phyloP scores from a whole-genome alignment of 73 alveolate genomes.

The Symbiodinium natans region DNA sequence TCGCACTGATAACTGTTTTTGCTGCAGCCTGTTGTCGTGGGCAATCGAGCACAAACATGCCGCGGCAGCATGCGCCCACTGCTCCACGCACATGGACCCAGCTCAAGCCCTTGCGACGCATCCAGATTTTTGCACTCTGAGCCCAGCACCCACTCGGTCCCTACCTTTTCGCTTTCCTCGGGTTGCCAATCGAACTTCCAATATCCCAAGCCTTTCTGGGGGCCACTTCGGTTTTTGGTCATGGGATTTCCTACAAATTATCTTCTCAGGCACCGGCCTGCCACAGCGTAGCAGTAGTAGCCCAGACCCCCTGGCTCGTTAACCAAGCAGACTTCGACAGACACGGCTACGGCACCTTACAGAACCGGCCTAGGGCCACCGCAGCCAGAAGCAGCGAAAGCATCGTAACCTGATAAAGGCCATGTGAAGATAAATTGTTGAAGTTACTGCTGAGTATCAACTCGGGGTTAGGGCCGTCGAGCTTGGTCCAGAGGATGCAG shows the following conservation, averaged over 20 bases:
- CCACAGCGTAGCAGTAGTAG: background rate
- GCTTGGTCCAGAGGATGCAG: background rate
- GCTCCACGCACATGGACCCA: too few species aligned
- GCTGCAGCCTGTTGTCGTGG: background rate
- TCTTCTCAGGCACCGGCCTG: background rate
- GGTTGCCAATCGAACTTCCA: too few species aligned
- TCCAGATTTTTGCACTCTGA: too few species aligned
- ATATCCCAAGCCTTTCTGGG: too few species aligned
- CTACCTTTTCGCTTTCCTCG: background rate
- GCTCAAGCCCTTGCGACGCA: too few species aligned
- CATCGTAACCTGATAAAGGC: background rate
- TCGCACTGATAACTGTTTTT: too few species aligned
- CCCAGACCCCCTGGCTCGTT: background rate
- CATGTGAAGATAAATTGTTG: background rate
- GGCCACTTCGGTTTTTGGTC: too few species aligned
- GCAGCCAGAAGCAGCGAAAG: background rate
- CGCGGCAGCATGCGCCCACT: background rate
- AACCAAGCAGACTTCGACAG: too few species aligned
- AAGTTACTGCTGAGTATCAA: background rate
- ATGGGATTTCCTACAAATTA: too few species aligned
- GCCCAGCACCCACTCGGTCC: background rate
- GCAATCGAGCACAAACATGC: background rate
- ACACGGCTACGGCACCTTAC: too few species aligned
- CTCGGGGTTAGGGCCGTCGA: background rate
- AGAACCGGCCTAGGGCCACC: background rate